These are phyloP conservation scores for Lanmaoa pseudosensibilis DNA, from an alignment of 768 basidiomycete species.

Conservation along the genomic window DNA sequence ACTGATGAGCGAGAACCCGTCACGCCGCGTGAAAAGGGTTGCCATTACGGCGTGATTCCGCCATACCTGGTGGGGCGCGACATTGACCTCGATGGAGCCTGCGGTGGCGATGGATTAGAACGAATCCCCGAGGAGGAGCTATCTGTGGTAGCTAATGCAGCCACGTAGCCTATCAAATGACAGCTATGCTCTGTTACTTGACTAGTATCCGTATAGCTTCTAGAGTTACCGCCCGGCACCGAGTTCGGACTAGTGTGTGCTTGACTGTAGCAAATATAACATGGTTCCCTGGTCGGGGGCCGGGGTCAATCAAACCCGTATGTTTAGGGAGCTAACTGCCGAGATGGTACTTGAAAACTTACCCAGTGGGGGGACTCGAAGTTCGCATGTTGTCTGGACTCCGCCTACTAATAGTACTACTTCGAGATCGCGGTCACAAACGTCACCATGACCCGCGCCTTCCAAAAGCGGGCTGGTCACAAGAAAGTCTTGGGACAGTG, in stretches of 20 bases:
- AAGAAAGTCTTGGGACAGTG: too few species aligned
- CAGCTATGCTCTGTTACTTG: neutral
- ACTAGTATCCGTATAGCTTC: neutral
- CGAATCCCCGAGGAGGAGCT: neutral
- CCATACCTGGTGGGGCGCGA: too few species aligned
- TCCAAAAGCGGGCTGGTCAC: too few species aligned
- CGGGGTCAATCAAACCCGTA: neutral
- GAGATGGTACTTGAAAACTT: neutral
- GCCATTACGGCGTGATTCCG: neutral
- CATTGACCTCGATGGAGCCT: neutral
- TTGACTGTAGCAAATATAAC: neutral
- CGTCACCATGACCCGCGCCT: too few species aligned
- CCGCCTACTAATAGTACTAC: too few species aligned
- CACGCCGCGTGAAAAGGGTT: neutral
- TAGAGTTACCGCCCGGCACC: too few species aligned
- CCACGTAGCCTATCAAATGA: neutral
- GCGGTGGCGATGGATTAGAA: slow-evolving; percentile 1
- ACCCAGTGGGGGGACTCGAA: neutral
- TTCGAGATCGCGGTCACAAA: too few species aligned
- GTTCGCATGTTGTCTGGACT: too few species aligned
- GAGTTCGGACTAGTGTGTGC: too few species aligned
- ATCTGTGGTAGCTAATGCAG: neutral
- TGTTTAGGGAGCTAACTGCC: neutral
- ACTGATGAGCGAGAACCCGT: too few species aligned
- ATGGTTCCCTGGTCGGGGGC: neutral